Conservation (phyloP, 257 asterid genomes). For the Gentiana dahurica region DNA sequence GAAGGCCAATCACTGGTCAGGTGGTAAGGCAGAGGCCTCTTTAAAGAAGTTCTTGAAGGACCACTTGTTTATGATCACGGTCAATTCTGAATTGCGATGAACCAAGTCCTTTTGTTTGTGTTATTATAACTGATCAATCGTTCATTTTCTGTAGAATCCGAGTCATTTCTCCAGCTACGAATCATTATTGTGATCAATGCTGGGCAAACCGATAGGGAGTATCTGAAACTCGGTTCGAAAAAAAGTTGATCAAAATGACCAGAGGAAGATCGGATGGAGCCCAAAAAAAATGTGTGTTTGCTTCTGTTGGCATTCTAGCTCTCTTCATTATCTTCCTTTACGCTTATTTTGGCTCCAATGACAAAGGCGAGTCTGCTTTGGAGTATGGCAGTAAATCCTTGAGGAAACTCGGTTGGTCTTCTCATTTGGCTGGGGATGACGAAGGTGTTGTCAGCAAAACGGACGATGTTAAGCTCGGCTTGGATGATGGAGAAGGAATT, state of each 20-base stretch:
- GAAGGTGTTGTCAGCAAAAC: constrained; percentile 55
- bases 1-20: too few relatives aligned
- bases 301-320: constrained; percentile 40
- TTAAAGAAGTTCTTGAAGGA: too few relatives aligned
- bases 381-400: constrained; percentile 85
- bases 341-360: constrained; percentile 63
- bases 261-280: constrained; percentile 76
- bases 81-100: too few relatives aligned
- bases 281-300: constrained; percentile 55
- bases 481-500: constrained; percentile 57
- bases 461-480: constrained; percentile 37
- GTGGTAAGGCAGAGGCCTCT: too few relatives aligned
- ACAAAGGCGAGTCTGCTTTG: constrained; percentile 72
- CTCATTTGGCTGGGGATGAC: constrained; percentile 84
- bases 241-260: constrained; percentile 31
- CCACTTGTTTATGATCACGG: too few relatives aligned
- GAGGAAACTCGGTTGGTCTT: constrained; percentile 65
- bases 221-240: constrained; percentile 16
- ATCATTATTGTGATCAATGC: constrained; percentile 9
- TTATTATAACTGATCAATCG: too few relatives aligned
- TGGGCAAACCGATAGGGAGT: constrained; percentile 6
- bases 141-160: background rate
- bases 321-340: constrained; percentile 47
- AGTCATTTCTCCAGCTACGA: constrained; percentile 9
- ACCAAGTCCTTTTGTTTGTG: too few relatives aligned